Base-by-base conservation (phyloP, 345 rosid species). In the Murraya koenigii region DNA sequence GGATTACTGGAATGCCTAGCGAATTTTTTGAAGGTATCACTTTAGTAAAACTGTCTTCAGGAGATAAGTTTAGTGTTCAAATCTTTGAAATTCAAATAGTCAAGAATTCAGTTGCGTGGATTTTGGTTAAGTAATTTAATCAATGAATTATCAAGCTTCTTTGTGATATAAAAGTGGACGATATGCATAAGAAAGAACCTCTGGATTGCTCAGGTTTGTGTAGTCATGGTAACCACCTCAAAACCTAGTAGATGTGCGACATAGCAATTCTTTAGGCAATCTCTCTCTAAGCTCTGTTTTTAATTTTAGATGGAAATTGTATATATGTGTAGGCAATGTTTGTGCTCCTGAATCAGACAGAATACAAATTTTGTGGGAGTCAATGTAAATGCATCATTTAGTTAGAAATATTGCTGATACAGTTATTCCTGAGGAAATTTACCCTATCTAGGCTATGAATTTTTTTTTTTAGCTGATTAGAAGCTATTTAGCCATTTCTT, bases 1-100 rank as follows among this genome's bases (percentile, higher is more conserved):
- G 81, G 75, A 83, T 95, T 80, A 95, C 97, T 62, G 97, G 98
- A 84, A 83, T 95, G 92, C 94, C 94, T 8, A 84, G 83, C 64
- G 94, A 88, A 74, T 97, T 90, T 41, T 92, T 93, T 84, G 83
- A 87, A 81, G 96, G 99, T 95, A 86, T 75, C 38, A 28, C 6
- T 33, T 33, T 25, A 20, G 47, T n/a, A 38, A 32, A 32, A 14
- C 62, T 55, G 20, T 64, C 1, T 80, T 39, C 72, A 70, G 60
- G 25, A n/a, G 36, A 49, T 30, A 49, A 49, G 60, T 69, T 22
- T 33, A 38, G 75, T 28, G 30, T 36, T 11, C 30, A 25, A 73
- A 39, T 25, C 67, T 38, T 58, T 73, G 35, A 36, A 58, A 52
- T 71, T 56, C 2, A 66, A 52, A 25, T 35, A 36, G 7, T 56